Conservation (phyloP, 352 stramenopile genomes). For the Globisporangium nunn region DNA sequence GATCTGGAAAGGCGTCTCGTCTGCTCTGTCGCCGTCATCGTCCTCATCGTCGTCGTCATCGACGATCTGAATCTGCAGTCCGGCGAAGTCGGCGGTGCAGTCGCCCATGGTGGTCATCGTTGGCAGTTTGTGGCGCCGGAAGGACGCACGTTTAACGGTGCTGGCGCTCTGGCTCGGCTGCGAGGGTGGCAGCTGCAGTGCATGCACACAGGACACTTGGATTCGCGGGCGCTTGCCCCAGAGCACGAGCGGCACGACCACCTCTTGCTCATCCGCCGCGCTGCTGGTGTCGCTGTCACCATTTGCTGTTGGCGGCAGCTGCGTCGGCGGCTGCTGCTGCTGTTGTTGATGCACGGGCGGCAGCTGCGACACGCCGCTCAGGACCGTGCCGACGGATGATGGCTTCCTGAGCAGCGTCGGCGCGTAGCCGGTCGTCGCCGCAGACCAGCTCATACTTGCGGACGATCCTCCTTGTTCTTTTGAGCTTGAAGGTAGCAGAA, state of each 20-base stretch:
- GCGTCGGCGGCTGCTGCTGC: background rate
- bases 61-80: conserved; percentile 29
- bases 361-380: background rate
- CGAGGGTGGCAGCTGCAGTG: conserved; percentile 52
- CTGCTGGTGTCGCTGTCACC: conserved; percentile 1
- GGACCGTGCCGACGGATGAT: conserved; percentile 6
- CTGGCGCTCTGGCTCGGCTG: conserved; percentile 67
- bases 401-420: conserved; percentile 18
- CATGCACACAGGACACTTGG: conserved; percentile 47
- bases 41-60: conserved; percentile 21
- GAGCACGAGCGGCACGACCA: conserved; percentile 63
- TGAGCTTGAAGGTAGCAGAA: too few species aligned
- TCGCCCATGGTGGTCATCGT: background rate
- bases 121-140: background rate
- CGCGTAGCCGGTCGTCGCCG: conserved; percentile 17
- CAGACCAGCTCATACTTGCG: conserved; percentile 20
- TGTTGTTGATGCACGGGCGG: background rate
- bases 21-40: conserved; percentile 9
- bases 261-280: conserved; percentile 18
- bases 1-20: conserved; percentile 37
- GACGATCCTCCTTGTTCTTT: background rate
- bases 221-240: conserved; percentile 53
- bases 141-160: conserved; percentile 5
- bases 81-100: conserved; percentile 3
- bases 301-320: background rate